A percentile compares a stretch with the other conserved stretches of the same genome.
Conservation (phyloP, 2,329 filamentous ascomycete species). For the Fusarium falciforme region DNA sequence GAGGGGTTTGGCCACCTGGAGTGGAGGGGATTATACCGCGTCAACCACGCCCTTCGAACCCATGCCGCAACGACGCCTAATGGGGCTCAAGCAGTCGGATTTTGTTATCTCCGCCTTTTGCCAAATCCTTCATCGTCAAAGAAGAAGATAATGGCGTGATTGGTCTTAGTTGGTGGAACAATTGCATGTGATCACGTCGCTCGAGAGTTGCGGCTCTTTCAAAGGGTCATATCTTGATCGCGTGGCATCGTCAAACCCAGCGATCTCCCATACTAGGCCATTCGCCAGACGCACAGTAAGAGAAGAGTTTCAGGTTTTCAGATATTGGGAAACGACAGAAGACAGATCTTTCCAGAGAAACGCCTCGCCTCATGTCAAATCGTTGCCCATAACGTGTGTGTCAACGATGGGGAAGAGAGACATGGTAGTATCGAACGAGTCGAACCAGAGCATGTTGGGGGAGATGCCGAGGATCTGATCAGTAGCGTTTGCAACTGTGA, state of each 20-base stretch:
- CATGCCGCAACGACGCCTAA: neutral
- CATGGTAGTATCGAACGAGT: slow-evolving; percentile 42
- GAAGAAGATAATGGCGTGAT: neutral
- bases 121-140: neutral
- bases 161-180: neutral
- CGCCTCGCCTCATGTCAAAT: neutral
- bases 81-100: neutral
- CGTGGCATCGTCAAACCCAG: neutral
- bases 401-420: slow-evolving; percentile 42
- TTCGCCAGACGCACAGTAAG: neutral
- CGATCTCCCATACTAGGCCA: neutral
- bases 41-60: neutral
- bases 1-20: neutral
- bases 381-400: slow-evolving; percentile 32
- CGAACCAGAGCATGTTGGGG: slow-evolving; percentile 43
- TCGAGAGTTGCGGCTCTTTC: neutral
- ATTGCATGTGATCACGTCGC: neutral
- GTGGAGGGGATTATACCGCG: neutral
- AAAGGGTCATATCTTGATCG: neutral
- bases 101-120: neutral
- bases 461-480: slow-evolving; percentile 40
- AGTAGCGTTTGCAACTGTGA: slow-evolving; percentile 15
- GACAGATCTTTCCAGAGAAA: neutral
- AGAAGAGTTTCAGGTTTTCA: neutral
- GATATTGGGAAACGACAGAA: neutral